A percentile compares a stretch with the other conserved stretches of the same genome.
These are phyloP conservation scores for Sinapis alba DNA, from an alignment of 441 rosid genomes.

Conservation along the genomic window DNA sequence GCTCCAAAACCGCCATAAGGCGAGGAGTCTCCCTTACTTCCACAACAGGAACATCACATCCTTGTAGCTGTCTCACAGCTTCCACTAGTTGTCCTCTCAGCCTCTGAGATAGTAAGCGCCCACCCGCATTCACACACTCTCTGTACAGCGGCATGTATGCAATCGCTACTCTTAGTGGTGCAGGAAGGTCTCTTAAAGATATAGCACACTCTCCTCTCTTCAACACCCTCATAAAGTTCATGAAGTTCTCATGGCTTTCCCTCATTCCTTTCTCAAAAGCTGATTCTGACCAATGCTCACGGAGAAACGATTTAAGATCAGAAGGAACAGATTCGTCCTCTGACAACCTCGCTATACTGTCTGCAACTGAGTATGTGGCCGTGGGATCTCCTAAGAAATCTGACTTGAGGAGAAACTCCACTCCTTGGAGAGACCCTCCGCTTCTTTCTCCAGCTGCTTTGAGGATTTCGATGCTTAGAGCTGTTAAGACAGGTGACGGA, in stretches of 20 bases:
- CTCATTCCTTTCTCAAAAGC: conserved; percentile 73
- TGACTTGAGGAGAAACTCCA: conserved; percentile 81
- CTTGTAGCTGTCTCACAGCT: conserved; percentile 79
- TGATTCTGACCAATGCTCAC: conserved; percentile 64
- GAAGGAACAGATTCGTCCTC: conserved; percentile 75
- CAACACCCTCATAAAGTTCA: conserved; percentile 67
- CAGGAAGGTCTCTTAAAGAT: conserved; percentile 71
- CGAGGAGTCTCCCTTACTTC: conserved; percentile 59
- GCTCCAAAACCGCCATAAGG: conserved; percentile 76
- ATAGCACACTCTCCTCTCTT: conserved; percentile 71
- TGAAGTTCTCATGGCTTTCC: conserved; percentile 68
- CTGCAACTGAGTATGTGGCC: conserved; percentile 83
- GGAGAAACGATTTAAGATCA: conserved; percentile 75
- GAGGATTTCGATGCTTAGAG: conserved; percentile 87
- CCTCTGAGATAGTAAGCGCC: conserved; percentile 69
- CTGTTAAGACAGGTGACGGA: conserved; percentile 75
- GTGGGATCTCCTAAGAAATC: conserved; percentile 78
- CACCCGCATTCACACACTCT: conserved; percentile 69
- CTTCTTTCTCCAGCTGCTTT: conserved; percentile 95
- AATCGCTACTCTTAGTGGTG: conserved; percentile 75
- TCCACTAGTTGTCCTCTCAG: conserved; percentile 87
- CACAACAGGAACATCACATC: conserved; percentile 47
- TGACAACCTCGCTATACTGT: conserved; percentile 79
- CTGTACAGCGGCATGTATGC: conserved; percentile 87
- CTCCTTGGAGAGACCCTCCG: conserved; percentile 87